Base-by-base conservation (phyloP, 495 filamentous ascomycete genomes). In the Hyphodiscus hymeniophilus region DNA sequence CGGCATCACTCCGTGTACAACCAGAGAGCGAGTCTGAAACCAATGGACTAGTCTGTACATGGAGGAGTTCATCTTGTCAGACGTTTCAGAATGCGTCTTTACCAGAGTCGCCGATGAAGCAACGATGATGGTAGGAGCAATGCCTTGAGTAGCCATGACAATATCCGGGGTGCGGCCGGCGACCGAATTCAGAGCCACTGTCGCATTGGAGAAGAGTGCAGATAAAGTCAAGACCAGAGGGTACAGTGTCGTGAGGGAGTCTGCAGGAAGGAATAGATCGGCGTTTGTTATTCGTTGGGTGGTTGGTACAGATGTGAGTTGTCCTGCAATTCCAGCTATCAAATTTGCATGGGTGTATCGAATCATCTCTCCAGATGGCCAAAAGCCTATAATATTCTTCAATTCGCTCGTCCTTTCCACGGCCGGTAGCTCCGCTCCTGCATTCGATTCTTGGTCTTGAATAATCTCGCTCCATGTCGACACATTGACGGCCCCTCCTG, bases 181-280 rank as follows among this genome's bases (percentile, higher is more conserved):
- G 17, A 92, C 88, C 2, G 89, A 89, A 60, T 87, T 96, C 51
- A 99, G 76, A 21, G 90, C 92, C 16, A 97, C 71, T 0, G 89
- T 89, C 30, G 87, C 76, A 57, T 91, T 89, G 18, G 79, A 84
- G 63, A 75, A 90, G 4, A 99, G 76, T 0, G 91, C 89, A 18
- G 82, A 81, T 50, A 97, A 73, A 13, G 89, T 87, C 41, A 89
- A 74, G 38, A 81, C 76, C 13, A 97, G 76, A 1, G 87, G 75
- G 64, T 94, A 94, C 0, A 81, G 80, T 38, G 81, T 73, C 2
- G 82, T 82, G 18, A 97, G 79, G 2, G 84, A 81, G 51, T 91
- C 87, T 32, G 87, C 87, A 0, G 91, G 83, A n/a, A 96, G 75
- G 60, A 99, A 87, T 21, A 94, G 68, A 58, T 99, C 92, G 2